Conservation (phyloP, 1,139 yeast genomes). For the Magnusiomyces sp. region DNA sequence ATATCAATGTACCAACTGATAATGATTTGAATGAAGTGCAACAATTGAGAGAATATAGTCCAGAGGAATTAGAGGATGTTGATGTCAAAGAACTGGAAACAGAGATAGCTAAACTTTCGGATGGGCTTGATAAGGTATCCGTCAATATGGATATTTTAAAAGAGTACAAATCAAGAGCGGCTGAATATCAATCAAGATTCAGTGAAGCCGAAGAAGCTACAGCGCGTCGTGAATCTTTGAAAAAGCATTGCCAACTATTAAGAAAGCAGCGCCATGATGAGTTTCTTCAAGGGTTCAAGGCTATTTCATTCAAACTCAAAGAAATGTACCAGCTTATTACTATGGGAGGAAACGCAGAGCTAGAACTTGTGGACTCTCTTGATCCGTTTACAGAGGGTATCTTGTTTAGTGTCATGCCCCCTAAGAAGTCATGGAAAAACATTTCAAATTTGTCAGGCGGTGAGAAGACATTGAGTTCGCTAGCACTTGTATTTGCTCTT, state of each 20-base stretch:
- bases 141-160: conserved; percentile 69
- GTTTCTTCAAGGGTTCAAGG: conserved; percentile 86
- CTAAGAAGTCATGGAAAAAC: conserved; percentile 95
- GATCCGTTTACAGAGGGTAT: conserved; percentile 99
- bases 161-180: conserved; percentile 63
- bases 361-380: conserved; percentile 87
- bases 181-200: conserved; percentile 57
- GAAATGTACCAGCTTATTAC: conserved; percentile 99
- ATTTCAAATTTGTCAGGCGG: conserved; percentile 95
- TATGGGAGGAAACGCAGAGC: conserved; percentile 98
- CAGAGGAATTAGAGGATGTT: conserved; percentile 45
- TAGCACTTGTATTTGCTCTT: conserved; percentile 92
- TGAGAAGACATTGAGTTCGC: conserved; percentile 89
- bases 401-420: conserved; percentile 97
- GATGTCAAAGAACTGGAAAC: conserved; percentile 44
- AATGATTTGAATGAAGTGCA: conserved; percentile 13
- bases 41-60: conserved; percentile 31
- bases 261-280: conserved; percentile 72
- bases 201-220: conserved; percentile 62
- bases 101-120: conserved; percentile 50
- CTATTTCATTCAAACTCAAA: conserved; percentile 79
- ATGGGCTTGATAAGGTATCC: conserved; percentile 47
- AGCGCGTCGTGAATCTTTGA: conserved; percentile 54
- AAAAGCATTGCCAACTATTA: conserved; percentile 57
- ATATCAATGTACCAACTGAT: conserved; percentile 1